Base-by-base conservation (phyloP, 116 monocot species). In the Trichopus zeylanicus region DNA sequence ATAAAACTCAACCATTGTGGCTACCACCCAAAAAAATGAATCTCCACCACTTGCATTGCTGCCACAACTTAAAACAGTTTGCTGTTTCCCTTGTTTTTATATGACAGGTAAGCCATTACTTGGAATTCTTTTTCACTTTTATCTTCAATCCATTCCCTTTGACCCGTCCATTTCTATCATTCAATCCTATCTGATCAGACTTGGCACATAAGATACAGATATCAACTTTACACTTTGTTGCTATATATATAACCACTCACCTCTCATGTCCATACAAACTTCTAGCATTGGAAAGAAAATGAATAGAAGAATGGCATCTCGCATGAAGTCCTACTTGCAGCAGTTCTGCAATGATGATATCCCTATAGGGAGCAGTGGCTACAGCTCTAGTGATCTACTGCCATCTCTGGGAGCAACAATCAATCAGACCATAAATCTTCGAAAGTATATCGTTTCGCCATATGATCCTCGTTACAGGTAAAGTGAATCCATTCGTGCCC, bases 401-500 rank as follows among this genome's bases (percentile, higher is more conserved):
- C 81, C 89, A 58, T 81, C 89, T 42, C 70, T 89, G 28, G 89
- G 84, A 67, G 81, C 85, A 70, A 75, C 61, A 26, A 84, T 74
- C n/a, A 76, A 84, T 57, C 68, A 67, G 15, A 66, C 77, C 6
- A 56, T 38, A 26, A 75, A 73, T 69, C 67, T 89, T 53, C 61
- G 75, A 38, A 78, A 66, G 37, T 67, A 63, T 31, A 79, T 76
- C 12, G 68, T 89, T 55, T 89, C 89, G 48, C 89, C 89, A 27
- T 81, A 75, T 49, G 73, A 89, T 73, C 68, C 60, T 26, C 73
- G 73, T 26, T 85, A 89, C 67, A 81, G 81, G 89, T 89, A 55
- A 73, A 60, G 29, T 60, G 30, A 51, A 23, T 48, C 20, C 28
- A 19, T 51, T 22, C 13, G 25, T 30, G 51, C 3, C 24, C 16